Evolutionary conservation across 257 asterid genomes (phyloP), one percentile per base, ranked within the genome.

Genomic region (Scutellaria baicalensis): DNA sequence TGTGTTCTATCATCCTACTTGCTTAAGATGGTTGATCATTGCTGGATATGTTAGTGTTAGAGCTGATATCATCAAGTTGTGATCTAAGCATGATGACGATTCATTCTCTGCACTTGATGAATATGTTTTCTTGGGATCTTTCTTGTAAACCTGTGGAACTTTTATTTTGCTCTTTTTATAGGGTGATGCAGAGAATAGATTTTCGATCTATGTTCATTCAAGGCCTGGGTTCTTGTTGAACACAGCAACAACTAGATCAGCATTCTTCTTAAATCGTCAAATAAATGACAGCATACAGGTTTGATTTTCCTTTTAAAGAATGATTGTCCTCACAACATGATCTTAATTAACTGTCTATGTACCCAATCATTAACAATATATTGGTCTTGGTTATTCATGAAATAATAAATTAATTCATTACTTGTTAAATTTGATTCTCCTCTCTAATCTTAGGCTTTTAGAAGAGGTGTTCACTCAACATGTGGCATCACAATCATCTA

Each of bases 261-360:
- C 12, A 9, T 89, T 85, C 74, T 93, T 93, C 79, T 67, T 87
- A 77, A 66, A 83, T 69, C 99, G 96, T 70, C 99, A 93, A 83
- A 73, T 93, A 59, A 93, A 91, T 71, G 78, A 84, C 72, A 93
- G 97, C 78, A 67, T 89, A 73, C 99, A 93, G 99, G 99, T 93
- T 70, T 73, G 57, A 35, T 77, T 76, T 70, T 68, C 62, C 66
- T 38, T 73, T 66, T 64, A 16, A 48, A 36, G 66, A 35, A 58
- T 44, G 6, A 11, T 17, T 40, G 52, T 57, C 42, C 38, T 69
- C 9, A 59, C 51, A 14, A 23, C 11, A 11, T 1, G 12, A 35
- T 72, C n/a, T 44, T 3, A 23, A 17, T 61, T 56, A 33, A 59
- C 42, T 40, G 3, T 42, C 20, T 35, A 64, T 51, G 54, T 42